Evolutionary conservation across 129 eudicot species (phyloP).

Genomic region (Heracleum sosnowskyi): DNA sequence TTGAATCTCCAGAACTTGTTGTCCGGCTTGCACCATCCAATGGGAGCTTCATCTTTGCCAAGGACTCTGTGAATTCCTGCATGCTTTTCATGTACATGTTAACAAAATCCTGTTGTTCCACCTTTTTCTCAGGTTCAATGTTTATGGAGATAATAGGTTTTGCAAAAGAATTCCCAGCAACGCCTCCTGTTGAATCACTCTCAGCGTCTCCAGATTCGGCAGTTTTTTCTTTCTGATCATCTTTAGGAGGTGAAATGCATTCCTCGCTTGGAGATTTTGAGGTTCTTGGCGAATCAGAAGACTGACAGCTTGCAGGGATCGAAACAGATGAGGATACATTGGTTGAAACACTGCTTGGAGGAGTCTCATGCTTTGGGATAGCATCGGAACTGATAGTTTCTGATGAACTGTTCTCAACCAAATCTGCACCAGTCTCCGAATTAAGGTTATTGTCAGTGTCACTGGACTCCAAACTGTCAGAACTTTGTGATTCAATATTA

Average conservation of each 20-base stretch:
- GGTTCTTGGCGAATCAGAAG: conserved; percentile 39
- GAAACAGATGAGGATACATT: conserved; percentile 46
- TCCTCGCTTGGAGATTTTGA: conserved; percentile 44
- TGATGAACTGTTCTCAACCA: conserved; percentile 25
- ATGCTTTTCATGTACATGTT: conserved; percentile 98
- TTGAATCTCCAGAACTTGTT: conserved; percentile 68
- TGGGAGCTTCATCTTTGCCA: conserved; percentile 98
- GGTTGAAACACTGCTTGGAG: conserved; percentile 52
- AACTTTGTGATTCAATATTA: conserved; percentile 34
- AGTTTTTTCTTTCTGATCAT: conserved; percentile 27
- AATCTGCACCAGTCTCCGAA: conserved; percentile 37
- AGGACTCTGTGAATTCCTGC: conserved; percentile 96
- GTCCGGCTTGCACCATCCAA: conserved; percentile 65
- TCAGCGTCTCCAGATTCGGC: conserved; percentile 30
- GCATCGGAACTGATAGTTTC: conserved; percentile 19
- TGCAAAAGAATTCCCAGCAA: conserved; percentile 9
- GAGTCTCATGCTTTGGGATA: conserved; percentile 47
- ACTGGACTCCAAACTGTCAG: conserved; percentile 61
- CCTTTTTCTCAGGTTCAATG: conserved; percentile 57
- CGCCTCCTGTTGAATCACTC: conserved; percentile 30
- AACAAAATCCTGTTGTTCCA: conserved; percentile 92
- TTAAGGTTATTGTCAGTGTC: conserved; percentile 56
- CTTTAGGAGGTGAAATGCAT: conserved; percentile 32
- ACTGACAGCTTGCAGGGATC: conserved; percentile 39
- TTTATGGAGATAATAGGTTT: conserved; percentile 46